A percentile compares a stretch with the other conserved stretches of the same genome.
phyloP scores from a whole-genome alignment of 1,139 yeast genomes.

The Spathaspora sp. region DNA sequence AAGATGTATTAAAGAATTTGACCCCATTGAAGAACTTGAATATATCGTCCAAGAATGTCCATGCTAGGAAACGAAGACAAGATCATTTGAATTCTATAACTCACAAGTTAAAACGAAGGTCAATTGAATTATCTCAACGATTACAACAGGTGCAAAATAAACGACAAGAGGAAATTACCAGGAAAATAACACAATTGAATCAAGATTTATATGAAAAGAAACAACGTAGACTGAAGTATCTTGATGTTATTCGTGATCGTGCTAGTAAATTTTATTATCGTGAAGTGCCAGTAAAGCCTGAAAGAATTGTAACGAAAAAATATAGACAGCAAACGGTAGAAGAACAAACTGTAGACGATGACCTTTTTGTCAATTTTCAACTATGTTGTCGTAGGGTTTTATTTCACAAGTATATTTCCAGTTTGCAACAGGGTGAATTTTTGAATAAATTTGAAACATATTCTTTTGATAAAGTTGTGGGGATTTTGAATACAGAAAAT shows the following conservation, averaged over 20 bases:
- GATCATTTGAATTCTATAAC: constrained; percentile 2
- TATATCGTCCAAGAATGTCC: constrained; percentile 5
- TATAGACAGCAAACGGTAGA: background rate
- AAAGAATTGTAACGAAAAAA: background rate
- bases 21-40: constrained; percentile 18
- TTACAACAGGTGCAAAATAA: background rate
- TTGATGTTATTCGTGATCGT: constrained; percentile 3
- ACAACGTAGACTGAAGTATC: constrained; percentile 3
- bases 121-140: background rate
- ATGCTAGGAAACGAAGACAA: constrained; percentile 1
- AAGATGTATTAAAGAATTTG: constrained; percentile 18
- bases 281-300: background rate
- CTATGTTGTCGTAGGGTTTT: constrained; percentile 5
- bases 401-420: constrained; percentile 8
- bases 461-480: constrained; percentile 13
- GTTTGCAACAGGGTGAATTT: constrained; percentile 11
- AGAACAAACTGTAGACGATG: background rate
- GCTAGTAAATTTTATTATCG: constrained; percentile 1
- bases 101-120: background rate
- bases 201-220: constrained; percentile 1
- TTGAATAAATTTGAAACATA: constrained; percentile 9
- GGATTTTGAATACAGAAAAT: constrained; percentile 7
- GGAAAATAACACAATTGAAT: background rate
- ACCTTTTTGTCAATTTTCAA: background rate
- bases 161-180: background rate